These are phyloP conservation scores for Berkeleyomyces basicola DNA, from an alignment of 2,329 filamentous ascomycete genomes.

Conservation along the genomic window DNA sequence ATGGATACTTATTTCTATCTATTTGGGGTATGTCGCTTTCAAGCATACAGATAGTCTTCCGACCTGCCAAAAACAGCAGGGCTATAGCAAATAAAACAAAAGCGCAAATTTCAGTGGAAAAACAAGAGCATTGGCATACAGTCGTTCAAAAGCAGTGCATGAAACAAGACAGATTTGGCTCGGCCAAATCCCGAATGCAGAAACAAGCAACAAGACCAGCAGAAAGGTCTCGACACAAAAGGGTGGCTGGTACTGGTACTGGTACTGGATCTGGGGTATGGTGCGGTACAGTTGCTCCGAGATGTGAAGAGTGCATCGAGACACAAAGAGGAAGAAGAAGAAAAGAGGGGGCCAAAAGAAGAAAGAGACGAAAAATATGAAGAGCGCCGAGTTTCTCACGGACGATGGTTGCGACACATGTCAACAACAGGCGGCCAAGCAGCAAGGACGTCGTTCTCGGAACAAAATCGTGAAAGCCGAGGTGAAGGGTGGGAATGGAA, in stretches of 20 bases:
- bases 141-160: background rate
- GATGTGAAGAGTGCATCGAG: background rate
- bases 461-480: background rate
- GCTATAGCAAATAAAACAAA: background rate
- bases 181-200: background rate
- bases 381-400: background rate
- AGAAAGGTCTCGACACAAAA: background rate
- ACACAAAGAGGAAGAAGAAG: background rate
- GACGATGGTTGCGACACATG: background rate
- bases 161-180: background rate
- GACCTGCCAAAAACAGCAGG: background rate
- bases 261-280: background rate
- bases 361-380: background rate
- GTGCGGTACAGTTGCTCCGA: conserved; percentile 1
- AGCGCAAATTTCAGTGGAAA: background rate
- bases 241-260: background rate
- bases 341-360: background rate
- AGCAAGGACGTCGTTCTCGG: background rate
- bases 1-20: background rate
- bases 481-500: background rate
- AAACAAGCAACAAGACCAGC: background rate
- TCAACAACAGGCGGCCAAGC: background rate
- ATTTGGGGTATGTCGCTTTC: background rate
- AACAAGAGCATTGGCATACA: background rate
- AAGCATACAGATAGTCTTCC: background rate